A percentile compares a stretch with the other conserved stretches of the same genome.
Evolutionary conservation across 768 basidiomycete genomes (phyloP).

Genomic region (Lactarius vividus): DNA sequence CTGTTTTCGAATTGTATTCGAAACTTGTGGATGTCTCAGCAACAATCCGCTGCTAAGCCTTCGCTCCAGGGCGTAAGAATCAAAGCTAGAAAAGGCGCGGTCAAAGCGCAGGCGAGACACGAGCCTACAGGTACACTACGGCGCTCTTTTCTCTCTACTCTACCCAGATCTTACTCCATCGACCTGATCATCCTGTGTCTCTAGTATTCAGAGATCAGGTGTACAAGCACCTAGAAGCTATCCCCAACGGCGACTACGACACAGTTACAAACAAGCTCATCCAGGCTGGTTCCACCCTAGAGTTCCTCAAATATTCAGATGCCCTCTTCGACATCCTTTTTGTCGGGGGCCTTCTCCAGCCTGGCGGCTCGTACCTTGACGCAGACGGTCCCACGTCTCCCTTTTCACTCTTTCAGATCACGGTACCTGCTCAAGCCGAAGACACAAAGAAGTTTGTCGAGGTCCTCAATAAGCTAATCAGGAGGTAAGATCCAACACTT

Average conservation of each 20-base stretch:
- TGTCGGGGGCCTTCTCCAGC: conserved; percentile 94
- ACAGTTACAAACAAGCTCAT: conserved; percentile 78
- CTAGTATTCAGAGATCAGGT: conserved; percentile 91
- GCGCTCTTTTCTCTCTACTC: not conserved
- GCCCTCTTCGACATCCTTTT: conserved; percentile 94
- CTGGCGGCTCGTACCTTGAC: conserved; percentile 89
- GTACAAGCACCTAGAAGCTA: conserved; percentile 85
- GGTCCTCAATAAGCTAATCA: conserved; percentile 92
- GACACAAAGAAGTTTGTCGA: conserved; percentile 94
- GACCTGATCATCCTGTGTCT: conserved; percentile 11
- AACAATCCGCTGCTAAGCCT: conserved; percentile 80
- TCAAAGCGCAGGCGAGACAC: conserved; percentile 92
- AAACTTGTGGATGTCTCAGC: conserved; percentile 88
- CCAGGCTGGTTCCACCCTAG: conserved; percentile 89
- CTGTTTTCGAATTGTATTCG: conserved; percentile 33
- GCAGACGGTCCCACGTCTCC: conserved; percentile 82
- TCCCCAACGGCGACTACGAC: conserved; percentile 78
- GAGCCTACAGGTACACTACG: conserved; percentile 65
- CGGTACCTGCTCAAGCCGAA: conserved; percentile 72
- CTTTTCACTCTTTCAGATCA: conserved; percentile 83
- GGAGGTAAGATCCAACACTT: conserved; percentile 56
- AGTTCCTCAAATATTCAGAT: conserved; percentile 96
- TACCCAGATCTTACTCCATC: conserved; percentile 8
- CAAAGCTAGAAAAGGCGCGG: conserved; percentile 89
- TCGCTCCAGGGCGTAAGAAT: conserved; percentile 91